Evolutionary conservation across 2,329 filamentous ascomycete species (phyloP).

Genomic region (Trichoderma simmonsii): DNA sequence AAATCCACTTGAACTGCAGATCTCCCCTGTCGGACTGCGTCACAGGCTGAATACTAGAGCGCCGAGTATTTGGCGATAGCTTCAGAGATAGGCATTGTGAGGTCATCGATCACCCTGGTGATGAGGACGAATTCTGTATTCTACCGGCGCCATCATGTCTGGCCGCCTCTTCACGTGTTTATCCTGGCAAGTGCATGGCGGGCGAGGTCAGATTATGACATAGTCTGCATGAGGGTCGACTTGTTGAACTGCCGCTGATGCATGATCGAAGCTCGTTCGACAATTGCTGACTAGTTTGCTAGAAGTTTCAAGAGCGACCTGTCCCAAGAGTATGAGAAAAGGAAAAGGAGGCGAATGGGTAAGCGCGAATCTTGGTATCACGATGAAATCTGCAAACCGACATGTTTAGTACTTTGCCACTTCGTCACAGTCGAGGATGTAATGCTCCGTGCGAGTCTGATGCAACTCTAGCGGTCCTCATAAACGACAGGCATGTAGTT

Average conservation of each 20-base stretch:
- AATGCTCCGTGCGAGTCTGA: background rate
- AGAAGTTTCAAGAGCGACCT: background rate
- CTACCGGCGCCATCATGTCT: background rate
- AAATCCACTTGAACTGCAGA: background rate
- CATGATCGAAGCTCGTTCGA: background rate
- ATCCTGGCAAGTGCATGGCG: background rate
- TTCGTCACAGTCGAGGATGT: background rate
- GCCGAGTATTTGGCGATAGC: background rate
- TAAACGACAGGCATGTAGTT: background rate
- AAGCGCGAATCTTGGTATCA: background rate
- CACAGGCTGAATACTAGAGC: background rate
- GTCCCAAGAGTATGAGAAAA: background rate
- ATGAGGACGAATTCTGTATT: background rate
- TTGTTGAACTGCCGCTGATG: background rate
- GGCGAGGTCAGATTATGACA: background rate
- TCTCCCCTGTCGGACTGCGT: background rate
- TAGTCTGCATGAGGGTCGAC: background rate
- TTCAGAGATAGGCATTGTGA: background rate
- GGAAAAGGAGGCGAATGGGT: background rate
- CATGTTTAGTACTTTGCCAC: background rate
- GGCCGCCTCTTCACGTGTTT: background rate
- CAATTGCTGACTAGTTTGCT: background rate
- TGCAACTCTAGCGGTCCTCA: background rate
- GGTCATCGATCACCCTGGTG: slow-evolving; percentile 2
- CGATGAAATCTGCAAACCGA: background rate